phyloP scores from a whole-genome alignment of 805 yeast genomes.

The Scheffersomyces ergatensis region DNA sequence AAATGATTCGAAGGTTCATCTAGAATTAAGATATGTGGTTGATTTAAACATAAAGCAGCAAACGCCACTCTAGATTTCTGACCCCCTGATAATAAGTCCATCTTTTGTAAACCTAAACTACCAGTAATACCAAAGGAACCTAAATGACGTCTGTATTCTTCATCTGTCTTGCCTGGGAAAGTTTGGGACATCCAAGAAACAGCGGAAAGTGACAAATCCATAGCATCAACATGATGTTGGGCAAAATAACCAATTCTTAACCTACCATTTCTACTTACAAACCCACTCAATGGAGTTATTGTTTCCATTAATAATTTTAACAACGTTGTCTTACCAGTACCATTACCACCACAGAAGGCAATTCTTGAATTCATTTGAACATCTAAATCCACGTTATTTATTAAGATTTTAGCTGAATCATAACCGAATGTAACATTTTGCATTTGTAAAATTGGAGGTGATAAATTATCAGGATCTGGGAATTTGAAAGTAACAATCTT shows the following conservation, averaged over 20 bases:
- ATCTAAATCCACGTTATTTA: slow-evolving; percentile 79
- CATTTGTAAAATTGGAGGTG: slow-evolving; percentile 91
- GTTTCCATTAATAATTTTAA: slow-evolving; percentile 82
- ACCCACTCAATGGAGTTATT: slow-evolving; percentile 72
- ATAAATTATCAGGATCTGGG: slow-evolving; percentile 90
- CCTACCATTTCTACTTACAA: slow-evolving; percentile 76
- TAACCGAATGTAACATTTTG: slow-evolving; percentile 88
- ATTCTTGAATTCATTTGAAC: slow-evolving; percentile 93
- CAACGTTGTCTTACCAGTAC: slow-evolving; percentile 97
- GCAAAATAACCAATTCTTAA: slow-evolving; percentile 95
- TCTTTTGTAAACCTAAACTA: slow-evolving; percentile 85
- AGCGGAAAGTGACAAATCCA: slow-evolving; percentile 83
- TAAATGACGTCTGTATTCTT: slow-evolving; percentile 93
- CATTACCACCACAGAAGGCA: slow-evolving; percentile 98
- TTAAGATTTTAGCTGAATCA: slow-evolving; percentile 56
- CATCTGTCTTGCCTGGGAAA: slow-evolving; percentile 92
- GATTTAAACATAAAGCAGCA: slow-evolving; percentile 86
- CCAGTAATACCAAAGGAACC: slow-evolving; percentile 98
- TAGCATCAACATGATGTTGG: slow-evolving; percentile 97
- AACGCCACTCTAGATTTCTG: slow-evolving; percentile 98
- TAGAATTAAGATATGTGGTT: slow-evolving; percentile 86
- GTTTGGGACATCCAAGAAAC: slow-evolving; percentile 91
- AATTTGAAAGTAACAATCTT: slow-evolving; percentile 80
- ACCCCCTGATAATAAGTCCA: slow-evolving; percentile 92
- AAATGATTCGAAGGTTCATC: slow-evolving; percentile 99